phyloP scores from a whole-genome alignment of 108 stramenopile genomes.

The Fragilaria radians region DNA sequence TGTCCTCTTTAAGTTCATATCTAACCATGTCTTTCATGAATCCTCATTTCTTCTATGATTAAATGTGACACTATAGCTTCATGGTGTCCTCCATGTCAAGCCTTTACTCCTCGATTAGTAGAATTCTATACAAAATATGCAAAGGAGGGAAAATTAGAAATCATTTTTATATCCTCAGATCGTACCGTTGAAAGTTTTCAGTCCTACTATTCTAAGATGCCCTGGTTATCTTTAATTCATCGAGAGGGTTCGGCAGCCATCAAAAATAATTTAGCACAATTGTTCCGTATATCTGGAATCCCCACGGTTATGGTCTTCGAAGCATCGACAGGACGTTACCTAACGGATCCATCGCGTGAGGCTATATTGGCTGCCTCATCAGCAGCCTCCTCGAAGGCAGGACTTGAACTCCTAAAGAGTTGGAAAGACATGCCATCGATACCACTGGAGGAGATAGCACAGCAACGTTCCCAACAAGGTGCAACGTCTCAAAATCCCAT shows the following conservation, averaged over 20 bases:
- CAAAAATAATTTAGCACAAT: constrained; percentile 46
- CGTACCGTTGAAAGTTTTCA: constrained; percentile 36
- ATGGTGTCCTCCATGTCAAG: constrained; percentile 56
- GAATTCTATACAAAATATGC: constrained; percentile 49
- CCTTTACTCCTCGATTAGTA: constrained; percentile 54
- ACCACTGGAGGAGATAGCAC: constrained; percentile 40
- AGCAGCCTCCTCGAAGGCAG: constrained; percentile 22
- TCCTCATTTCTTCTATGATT: constrained; percentile 1
- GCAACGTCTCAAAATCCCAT: constrained; percentile 10
- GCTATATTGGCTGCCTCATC: constrained; percentile 29
- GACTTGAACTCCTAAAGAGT: constrained; percentile 21
- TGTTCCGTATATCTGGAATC: constrained; percentile 54
- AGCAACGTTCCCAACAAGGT: constrained; percentile 14
- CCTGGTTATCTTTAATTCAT: constrained; percentile 49
- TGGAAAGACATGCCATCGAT: constrained; percentile 51
- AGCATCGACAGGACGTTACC: constrained; percentile 58
- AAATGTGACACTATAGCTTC: constrained; percentile 9
- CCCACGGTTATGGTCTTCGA: constrained; percentile 63
- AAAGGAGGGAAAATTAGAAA: constrained; percentile 43
- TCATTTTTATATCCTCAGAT: constrained; percentile 68
- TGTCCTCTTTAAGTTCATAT: too few relatives aligned
- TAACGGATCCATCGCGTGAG: constrained; percentile 47
- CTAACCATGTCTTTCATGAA: too few relatives aligned
- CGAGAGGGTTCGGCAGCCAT: constrained; percentile 21
- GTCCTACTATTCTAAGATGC: constrained; percentile 64